Percentiles rank a stretch among this genome's conserved stretches.
Evolutionary conservation across 2,329 filamentous ascomycete species (phyloP).

Genomic region (Sporothrix luriei): DNA sequence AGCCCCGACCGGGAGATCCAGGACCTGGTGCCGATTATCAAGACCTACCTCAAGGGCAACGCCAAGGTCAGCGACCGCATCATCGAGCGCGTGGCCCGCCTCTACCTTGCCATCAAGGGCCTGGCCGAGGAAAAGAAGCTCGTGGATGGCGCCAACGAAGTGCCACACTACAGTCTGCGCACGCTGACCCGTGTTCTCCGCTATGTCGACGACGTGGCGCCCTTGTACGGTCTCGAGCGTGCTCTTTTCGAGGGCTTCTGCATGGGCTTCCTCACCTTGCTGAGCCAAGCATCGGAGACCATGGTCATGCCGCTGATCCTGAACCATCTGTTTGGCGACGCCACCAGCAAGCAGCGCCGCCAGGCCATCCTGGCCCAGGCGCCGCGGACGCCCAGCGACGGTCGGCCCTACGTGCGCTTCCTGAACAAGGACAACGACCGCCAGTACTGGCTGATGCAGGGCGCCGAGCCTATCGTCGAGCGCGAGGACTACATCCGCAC

Average conservation of each 20-base stretch:
- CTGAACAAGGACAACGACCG: slow-evolving; percentile 64
- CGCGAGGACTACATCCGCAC: slow-evolving; percentile 95
- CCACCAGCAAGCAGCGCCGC: slow-evolving; percentile 53
- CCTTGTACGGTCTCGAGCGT: slow-evolving; percentile 80
- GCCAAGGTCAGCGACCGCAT: slow-evolving; percentile 72
- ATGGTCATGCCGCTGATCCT: slow-evolving; percentile 78
- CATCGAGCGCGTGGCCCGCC: slow-evolving; percentile 75
- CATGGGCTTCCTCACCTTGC: slow-evolving; percentile 93
- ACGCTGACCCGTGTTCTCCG: slow-evolving; percentile 87
- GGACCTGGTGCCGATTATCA: slow-evolving; percentile 84
- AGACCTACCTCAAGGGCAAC: slow-evolving; percentile 77
- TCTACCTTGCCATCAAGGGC: slow-evolving; percentile 86
- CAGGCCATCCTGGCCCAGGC: slow-evolving; percentile 76
- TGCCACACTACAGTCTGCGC: slow-evolving; percentile 94
- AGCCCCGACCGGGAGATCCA: slow-evolving; percentile 85
- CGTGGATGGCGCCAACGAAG: slow-evolving; percentile 93
- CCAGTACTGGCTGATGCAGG: slow-evolving; percentile 88
- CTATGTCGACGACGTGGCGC: slow-evolving; percentile 82
- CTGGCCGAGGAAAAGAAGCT: slow-evolving; percentile 79
- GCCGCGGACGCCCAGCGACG: slow-evolving; percentile 75
- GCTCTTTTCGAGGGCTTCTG: slow-evolving; percentile 93
- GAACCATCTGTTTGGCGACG: slow-evolving; percentile 72
- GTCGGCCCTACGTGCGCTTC: slow-evolving; percentile 77
- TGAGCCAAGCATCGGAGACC: slow-evolving; percentile 79
- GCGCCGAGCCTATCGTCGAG: slow-evolving; percentile 65